Evolutionary conservation across 805 yeast species (phyloP).

Genomic region (Candida vartiovaarae): DNA sequence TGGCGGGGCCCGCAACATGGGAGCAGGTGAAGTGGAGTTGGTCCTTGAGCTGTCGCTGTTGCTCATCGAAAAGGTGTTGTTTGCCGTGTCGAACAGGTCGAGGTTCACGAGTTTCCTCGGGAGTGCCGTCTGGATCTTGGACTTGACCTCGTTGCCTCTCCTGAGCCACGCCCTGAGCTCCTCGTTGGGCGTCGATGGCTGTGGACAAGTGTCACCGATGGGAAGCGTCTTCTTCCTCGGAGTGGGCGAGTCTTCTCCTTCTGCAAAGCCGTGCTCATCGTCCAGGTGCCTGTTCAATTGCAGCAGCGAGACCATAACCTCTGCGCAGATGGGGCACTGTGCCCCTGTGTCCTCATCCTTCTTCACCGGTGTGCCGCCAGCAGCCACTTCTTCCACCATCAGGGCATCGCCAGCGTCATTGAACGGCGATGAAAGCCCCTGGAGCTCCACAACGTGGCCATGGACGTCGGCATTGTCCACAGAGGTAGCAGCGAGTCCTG

Average conservation of each 20-base stretch:
- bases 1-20: constrained; percentile 2
- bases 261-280: constrained; percentile 44
- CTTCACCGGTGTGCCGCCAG: too few species aligned
- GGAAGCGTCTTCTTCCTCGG: neutral
- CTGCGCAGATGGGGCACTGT: constrained; percentile 67
- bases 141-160: constrained; percentile 33
- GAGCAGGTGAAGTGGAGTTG: constrained; percentile 7
- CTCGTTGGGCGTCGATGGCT: constrained; percentile 21
- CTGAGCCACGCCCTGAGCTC: constrained; percentile 38
- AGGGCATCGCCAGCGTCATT: too few species aligned
- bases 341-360: too few species aligned
- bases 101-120: constrained; percentile 36
- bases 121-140: constrained; percentile 28
- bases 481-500: neutral
- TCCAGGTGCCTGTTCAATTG: constrained; percentile 70
- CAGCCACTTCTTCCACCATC: too few species aligned
- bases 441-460: neutral
- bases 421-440: neutral
- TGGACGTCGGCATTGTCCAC: neutral
- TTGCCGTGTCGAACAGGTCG: constrained; percentile 41
- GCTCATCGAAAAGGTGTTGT: constrained; percentile 8
- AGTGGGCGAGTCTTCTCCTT: neutral
- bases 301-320: constrained; percentile 42
- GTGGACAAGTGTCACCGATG: constrained; percentile 1
- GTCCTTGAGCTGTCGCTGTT: constrained; percentile 5